A percentile compares a stretch with the other conserved stretches of the same genome.
These are phyloP conservation scores for Nyssa sinensis DNA, from an alignment of 148 eudicot species.

Conservation along the genomic window DNA sequence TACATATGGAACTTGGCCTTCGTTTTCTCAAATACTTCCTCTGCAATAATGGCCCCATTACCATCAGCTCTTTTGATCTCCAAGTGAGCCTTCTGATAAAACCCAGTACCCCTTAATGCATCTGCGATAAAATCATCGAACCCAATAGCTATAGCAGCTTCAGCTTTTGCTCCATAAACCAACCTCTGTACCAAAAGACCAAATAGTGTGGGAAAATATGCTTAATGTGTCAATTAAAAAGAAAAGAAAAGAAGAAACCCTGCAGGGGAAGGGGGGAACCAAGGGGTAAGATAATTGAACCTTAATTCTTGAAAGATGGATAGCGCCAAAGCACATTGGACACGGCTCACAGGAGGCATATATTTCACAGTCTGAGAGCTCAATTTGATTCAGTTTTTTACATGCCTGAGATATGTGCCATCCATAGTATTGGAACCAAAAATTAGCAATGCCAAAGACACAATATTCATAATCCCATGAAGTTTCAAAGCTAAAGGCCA, in stretches of 20 bases:
- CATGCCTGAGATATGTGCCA: slow-evolving; percentile 56
- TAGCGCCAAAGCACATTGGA: slow-evolving; percentile 92
- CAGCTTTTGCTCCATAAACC: slow-evolving; percentile 84
- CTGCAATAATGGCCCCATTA: slow-evolving; percentile 60
- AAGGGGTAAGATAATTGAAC: slow-evolving; percentile 23
- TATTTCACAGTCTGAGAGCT: slow-evolving; percentile 85
- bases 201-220: neutral
- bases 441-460: neutral
- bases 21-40: slow-evolving; percentile 89
- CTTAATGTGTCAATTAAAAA: too few species aligned
- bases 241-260: neutral
- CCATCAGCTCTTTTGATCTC: slow-evolving; percentile 91
- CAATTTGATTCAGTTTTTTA: slow-evolving; percentile 68
- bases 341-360: slow-evolving; percentile 93
- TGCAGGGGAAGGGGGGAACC: too few species aligned
- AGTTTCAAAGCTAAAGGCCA: neutral
- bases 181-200: slow-evolving; percentile 42
- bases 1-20: slow-evolving; percentile 69
- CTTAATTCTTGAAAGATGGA: slow-evolving; percentile 77
- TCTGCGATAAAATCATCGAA: slow-evolving; percentile 84
- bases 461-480: neutral
- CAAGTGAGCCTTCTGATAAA: slow-evolving; percentile 73
- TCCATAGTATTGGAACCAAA: neutral
- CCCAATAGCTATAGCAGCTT: slow-evolving; percentile 86
- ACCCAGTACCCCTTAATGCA: slow-evolving; percentile 84